phyloP scores from a whole-genome alignment of 805 yeast genomes.

The Wickerhamiella kurtzmanii region DNA sequence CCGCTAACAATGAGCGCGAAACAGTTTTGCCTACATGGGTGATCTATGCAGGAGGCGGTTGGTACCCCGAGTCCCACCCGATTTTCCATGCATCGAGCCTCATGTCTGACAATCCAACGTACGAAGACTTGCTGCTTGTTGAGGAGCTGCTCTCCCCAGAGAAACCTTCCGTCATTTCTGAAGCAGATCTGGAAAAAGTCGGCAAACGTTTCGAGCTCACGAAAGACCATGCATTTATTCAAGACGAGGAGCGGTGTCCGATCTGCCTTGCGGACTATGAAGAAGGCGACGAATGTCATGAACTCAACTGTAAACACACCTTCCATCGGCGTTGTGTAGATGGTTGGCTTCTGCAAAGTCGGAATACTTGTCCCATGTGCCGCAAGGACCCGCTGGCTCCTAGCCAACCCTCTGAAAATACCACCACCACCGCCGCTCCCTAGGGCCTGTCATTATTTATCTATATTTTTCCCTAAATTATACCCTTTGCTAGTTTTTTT shows the following conservation, averaged over 20 bases:
- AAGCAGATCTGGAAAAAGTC: slow-evolving; percentile 30
- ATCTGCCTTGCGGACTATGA: slow-evolving; percentile 42
- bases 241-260: slow-evolving; percentile 17
- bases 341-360: slow-evolving; percentile 40
- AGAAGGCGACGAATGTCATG: slow-evolving; percentile 34
- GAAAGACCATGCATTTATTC: slow-evolving; percentile 11
- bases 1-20: too few relatives aligned
- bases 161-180: slow-evolving; percentile 32
- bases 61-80: slow-evolving; percentile 38
- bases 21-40: slow-evolving; percentile 30
- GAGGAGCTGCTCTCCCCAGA: slow-evolving; percentile 37
- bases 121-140: slow-evolving; percentile 36
- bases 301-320: slow-evolving; percentile 36
- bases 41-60: slow-evolving; percentile 48
- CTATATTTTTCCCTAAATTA: not conserved
- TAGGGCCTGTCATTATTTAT: too few relatives aligned
- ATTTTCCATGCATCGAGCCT: slow-evolving; percentile 35
- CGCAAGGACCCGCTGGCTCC: slow-evolving; percentile 23
- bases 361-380: slow-evolving; percentile 48
- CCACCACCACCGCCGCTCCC: too few relatives aligned
- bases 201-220: slow-evolving; percentile 27
- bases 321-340: slow-evolving; percentile 48
- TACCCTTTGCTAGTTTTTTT: not conserved
- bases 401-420: too few relatives aligned
- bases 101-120: slow-evolving; percentile 37